phyloP scores from a whole-genome alignment of 2,329 filamentous ascomycete species.

The Trichoderma koningii region DNA sequence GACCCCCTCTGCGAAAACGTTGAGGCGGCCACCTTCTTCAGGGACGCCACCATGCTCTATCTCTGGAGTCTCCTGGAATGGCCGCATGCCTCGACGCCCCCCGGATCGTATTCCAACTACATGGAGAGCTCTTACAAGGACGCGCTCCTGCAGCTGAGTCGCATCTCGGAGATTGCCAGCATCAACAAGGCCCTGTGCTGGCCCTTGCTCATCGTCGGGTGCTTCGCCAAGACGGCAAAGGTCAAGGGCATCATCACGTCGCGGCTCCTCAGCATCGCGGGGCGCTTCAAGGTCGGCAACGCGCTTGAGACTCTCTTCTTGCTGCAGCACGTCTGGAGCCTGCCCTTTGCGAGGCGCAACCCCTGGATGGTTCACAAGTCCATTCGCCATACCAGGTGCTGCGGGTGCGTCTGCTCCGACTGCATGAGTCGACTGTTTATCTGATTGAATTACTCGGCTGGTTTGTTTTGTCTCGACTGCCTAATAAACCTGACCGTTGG shows the following conservation, averaged over 20 bases:
- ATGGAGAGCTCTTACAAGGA: constrained; percentile 32
- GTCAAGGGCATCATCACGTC: constrained; percentile 32
- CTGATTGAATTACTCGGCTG: rapidly evolving
- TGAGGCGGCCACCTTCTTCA: constrained; percentile 47
- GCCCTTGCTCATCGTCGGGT: constrained; percentile 44
- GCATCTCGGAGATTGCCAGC: constrained; percentile 39
- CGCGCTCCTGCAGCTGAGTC: constrained; percentile 35
- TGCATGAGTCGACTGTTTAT: too few relatives aligned
- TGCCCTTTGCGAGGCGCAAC: constrained; percentile 36
- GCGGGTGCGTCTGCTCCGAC: background rate
- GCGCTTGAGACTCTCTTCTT: constrained; percentile 47
- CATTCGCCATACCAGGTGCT: constrained; percentile 49
- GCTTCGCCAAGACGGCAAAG: constrained; percentile 42
- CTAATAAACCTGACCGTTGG: too few relatives aligned
- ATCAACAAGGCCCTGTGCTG: constrained; percentile 47
- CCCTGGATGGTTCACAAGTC: constrained; percentile 49
- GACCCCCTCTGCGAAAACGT: constrained; percentile 32
- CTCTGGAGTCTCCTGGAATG: constrained; percentile 42
- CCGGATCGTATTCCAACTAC: constrained; percentile 35
- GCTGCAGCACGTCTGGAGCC: constrained; percentile 47
- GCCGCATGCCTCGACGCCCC: constrained; percentile 31
- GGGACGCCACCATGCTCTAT: constrained; percentile 49
- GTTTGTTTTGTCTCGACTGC: background rate
- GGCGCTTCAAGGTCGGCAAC: constrained; percentile 48
- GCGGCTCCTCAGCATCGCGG: constrained; percentile 40